Evolutionary conservation across 2,329 filamentous ascomycete genomes (phyloP), one percentile per base, ranked within the genome.

Genomic region (Xylariaceae sp.): DNA sequence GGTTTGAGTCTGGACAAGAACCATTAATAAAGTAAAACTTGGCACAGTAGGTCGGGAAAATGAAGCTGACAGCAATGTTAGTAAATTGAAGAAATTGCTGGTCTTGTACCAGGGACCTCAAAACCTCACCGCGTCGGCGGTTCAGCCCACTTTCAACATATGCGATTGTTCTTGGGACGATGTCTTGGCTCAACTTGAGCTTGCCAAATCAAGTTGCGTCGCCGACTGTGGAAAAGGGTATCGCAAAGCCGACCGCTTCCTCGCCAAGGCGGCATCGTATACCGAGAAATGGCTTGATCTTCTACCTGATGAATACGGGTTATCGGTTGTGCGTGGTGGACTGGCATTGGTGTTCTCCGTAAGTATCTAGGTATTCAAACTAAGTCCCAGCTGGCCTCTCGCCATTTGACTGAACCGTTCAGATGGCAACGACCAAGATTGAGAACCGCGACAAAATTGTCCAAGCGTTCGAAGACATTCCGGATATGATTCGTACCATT

Each of bases 401-500:
- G 40, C 10, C 10, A 19, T 42, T 7, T 28, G 22, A 28, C 22
- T 7, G 4, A 7, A 28, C 7, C 4, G 7, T 28, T 7, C 7
- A 28, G 48, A 42, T 28, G 19, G 48, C 48, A 14, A n/a, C 38
- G 6, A 36, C 43, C 7, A 47, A 51, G 28, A n/a, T 51, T 14
- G 43, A 47, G 22, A 51, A 51, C n/a, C 48, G 39, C 16, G 48
- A 51, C 14, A 51, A 34, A 36, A 47, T 51, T 14, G 42, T 51
- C 12, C 36, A 36, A 19, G n/a, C 48, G 2, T 51, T 51, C 18
- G 48, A 51, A 17, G 36, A 51, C 14, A 18, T 51, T 38, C 48
- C 48, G 14, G 48, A 51, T 22, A 51, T 51, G 43, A 51, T 51
- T 22, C 36, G 48, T 6, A 51, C 48, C 17, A 46, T 51, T 34